phyloP scores from a whole-genome alignment of 2,329 filamentous ascomycete species.

The Didymella exigua region DNA sequence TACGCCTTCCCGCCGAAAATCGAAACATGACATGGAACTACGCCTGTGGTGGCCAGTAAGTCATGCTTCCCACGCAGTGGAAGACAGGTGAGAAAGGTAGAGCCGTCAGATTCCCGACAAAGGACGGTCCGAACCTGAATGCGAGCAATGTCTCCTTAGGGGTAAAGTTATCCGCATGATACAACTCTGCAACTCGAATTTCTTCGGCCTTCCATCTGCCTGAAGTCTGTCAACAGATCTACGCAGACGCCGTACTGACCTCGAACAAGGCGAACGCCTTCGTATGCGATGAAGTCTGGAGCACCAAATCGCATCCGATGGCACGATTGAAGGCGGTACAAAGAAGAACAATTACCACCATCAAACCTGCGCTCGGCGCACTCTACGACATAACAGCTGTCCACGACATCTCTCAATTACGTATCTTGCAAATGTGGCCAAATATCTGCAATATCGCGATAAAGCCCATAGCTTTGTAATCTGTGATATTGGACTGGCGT shows the following conservation, averaged over 20 bases:
- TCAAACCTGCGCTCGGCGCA: background rate
- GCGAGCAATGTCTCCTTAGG: too few relatives aligned
- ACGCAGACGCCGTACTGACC: background rate
- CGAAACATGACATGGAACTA: background rate
- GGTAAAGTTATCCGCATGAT: background rate
- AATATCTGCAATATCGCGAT: background rate
- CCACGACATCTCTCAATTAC: background rate
- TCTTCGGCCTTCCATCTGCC: background rate
- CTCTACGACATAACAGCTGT: background rate
- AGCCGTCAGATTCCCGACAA: background rate
- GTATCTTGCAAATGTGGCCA: background rate
- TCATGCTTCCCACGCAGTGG: background rate
- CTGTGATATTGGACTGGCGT: too few relatives aligned
- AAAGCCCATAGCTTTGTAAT: background rate
- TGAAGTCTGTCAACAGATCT: slow-evolving; percentile 11
- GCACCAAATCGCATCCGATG: background rate
- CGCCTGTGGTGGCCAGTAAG: background rate
- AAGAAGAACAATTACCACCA: background rate
- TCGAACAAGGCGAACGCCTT: background rate
- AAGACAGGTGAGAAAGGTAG: background rate
- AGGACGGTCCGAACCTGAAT: too few relatives aligned
- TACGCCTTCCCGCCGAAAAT: background rate
- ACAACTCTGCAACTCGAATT: background rate
- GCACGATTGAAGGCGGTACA: background rate
- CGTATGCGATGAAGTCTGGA: background rate